A percentile compares a stretch with the other conserved stretches of the same genome.
Conservation (phyloP, 1,284 basidiomycete species). For the Leccinum ambiguum region DNA sequence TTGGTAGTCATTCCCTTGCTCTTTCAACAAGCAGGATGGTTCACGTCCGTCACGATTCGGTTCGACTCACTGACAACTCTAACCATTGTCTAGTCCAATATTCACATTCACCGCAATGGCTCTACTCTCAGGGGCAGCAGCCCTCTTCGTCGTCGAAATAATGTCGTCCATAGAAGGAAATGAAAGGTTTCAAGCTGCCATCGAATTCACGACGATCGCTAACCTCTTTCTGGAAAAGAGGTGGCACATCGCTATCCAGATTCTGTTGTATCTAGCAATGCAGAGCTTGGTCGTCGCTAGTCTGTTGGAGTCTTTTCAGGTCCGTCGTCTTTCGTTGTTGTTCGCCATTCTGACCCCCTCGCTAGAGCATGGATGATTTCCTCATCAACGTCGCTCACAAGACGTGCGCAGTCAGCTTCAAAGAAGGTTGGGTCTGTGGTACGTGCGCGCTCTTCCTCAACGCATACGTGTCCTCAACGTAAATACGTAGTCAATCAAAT, state of each 20-base stretch:
- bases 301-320: slow-evolving; percentile 25
- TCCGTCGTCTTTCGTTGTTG: not conserved
- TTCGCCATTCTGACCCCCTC: not conserved
- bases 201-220: slow-evolving; percentile 28
- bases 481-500: slow-evolving; percentile 16
- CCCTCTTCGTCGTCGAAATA: slow-evolving; percentile 24
- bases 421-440: slow-evolving; percentile 27
- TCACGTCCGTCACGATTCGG: slow-evolving; percentile 20
- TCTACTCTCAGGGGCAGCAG: slow-evolving; percentile 23
- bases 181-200: slow-evolving; percentile 24
- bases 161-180: slow-evolving; percentile 31
- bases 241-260: slow-evolving; percentile 27
- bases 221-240: slow-evolving; percentile 28
- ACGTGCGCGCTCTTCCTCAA: slow-evolving; percentile 11
- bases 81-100: not conserved
- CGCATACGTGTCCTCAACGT: slow-evolving; percentile 3
- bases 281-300: slow-evolving; percentile 27
- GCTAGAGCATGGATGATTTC: slow-evolving; percentile 27
- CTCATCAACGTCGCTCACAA: slow-evolving; percentile 28
- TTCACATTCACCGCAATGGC: slow-evolving; percentile 17
- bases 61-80: not conserved
- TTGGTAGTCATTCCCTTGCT: slow-evolving; percentile 26
- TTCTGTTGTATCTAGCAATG: slow-evolving; percentile 24
- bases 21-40: slow-evolving; percentile 29
- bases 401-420: slow-evolving; percentile 29